Evolutionary conservation across 2,329 filamentous ascomycete genomes (phyloP).

Genomic region (Elsinoe necatrix): DNA sequence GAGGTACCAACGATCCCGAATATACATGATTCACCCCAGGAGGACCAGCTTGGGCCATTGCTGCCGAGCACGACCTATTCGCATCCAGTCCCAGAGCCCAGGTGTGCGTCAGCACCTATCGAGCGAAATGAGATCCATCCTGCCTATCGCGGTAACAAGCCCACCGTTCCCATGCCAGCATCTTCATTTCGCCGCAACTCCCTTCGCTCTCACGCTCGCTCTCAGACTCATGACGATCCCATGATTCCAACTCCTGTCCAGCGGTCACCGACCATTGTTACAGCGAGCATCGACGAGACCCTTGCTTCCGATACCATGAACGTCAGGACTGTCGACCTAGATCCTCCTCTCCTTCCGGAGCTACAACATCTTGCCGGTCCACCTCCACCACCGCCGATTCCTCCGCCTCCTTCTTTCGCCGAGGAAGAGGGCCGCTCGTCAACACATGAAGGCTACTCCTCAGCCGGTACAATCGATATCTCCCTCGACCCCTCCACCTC

Average conservation of each 20-base stretch:
- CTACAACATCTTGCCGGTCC: conserved; percentile 52
- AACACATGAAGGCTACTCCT: background rate
- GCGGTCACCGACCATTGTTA: conserved; percentile 32
- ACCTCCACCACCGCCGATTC: conserved; percentile 36
- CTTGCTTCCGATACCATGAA: conserved; percentile 39
- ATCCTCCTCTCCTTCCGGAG: conserved; percentile 45
- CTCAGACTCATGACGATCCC: conserved; percentile 36
- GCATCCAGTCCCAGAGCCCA: conserved; percentile 33
- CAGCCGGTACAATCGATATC: conserved; percentile 14
- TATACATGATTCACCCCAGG: conserved; percentile 25
- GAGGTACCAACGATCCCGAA: conserved; percentile 49
- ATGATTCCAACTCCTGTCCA: conserved; percentile 18
- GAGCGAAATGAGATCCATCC: conserved; percentile 31
- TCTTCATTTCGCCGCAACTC: conserved; percentile 31
- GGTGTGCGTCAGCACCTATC: conserved; percentile 39
- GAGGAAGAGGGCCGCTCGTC: background rate
- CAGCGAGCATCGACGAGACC: conserved; percentile 48
- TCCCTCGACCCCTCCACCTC: conserved; percentile 25
- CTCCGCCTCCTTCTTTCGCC: conserved; percentile 21
- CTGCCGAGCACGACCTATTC: conserved; percentile 42
- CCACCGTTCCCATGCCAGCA: conserved; percentile 22
- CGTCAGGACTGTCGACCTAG: conserved; percentile 27
- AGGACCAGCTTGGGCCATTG: conserved; percentile 34
- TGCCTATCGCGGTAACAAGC: conserved; percentile 30
- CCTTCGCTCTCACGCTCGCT: conserved; percentile 31